These are phyloP conservation scores for Biscogniauxia sp. DNA, from an alignment of 2,329 filamentous ascomycete genomes.

Conservation along the genomic window DNA sequence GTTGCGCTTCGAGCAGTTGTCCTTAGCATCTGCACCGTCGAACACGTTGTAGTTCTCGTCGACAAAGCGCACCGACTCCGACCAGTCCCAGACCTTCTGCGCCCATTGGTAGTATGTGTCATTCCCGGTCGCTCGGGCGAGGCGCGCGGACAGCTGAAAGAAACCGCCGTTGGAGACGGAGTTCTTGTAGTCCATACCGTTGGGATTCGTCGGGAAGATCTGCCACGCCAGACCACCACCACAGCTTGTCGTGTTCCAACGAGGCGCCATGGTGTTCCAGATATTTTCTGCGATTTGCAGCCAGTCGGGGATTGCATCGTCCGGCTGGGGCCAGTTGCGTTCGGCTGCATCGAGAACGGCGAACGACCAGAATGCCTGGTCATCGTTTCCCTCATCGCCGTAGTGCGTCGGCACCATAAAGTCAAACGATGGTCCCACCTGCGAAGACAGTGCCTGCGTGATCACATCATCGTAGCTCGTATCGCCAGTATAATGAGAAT, in stretches of 20 bases:
- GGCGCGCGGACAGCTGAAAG: constrained; percentile 75
- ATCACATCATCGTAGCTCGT: constrained; percentile 58
- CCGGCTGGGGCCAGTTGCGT: constrained; percentile 62
- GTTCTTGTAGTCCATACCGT: constrained; percentile 82
- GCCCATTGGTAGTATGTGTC: constrained; percentile 67
- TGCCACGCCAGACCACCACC: constrained; percentile 78
- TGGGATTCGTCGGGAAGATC: constrained; percentile 70
- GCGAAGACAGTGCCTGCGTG: constrained; percentile 57
- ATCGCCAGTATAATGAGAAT: constrained; percentile 66
- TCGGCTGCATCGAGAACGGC: constrained; percentile 67
- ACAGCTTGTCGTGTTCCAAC: constrained; percentile 70
- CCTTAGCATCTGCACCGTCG: constrained; percentile 57
- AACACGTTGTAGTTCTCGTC: constrained; percentile 53
- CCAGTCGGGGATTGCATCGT: constrained; percentile 58
- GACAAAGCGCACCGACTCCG: constrained; percentile 54
- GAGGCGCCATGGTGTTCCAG: constrained; percentile 66
- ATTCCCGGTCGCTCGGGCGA: constrained; percentile 68
- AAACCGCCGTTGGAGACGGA: constrained; percentile 78
- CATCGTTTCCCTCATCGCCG: constrained; percentile 69
- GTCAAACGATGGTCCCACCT: constrained; percentile 55
- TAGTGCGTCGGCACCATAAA: constrained; percentile 57
- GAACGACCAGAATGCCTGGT: constrained; percentile 73
- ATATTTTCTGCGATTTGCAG: constrained; percentile 66
- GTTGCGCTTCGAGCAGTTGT: constrained; percentile 54
- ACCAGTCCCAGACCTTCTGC: constrained; percentile 65